phyloP scores from a whole-genome alignment of 2,329 filamentous ascomycete species.

The Rhexocercosporidium sp. region DNA sequence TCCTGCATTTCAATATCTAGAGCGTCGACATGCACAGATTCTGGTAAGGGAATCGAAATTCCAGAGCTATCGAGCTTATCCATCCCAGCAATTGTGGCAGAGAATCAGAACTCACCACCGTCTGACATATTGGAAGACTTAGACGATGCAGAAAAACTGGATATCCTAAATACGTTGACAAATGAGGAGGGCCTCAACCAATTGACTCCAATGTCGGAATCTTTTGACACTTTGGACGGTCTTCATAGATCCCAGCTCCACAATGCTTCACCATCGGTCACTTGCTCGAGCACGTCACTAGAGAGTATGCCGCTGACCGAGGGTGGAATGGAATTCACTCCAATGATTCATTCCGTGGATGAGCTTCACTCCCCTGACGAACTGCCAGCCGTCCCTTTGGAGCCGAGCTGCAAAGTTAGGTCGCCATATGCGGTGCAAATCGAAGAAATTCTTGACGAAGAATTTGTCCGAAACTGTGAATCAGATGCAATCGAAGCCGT shows the following conservation, averaged over 20 bases:
- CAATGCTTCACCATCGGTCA: background rate
- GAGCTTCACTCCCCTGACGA: background rate
- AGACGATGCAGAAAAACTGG: background rate
- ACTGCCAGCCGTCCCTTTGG: background rate
- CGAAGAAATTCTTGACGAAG: conserved; percentile 7
- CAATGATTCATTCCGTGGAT: background rate
- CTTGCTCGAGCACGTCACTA: background rate
- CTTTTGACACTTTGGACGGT: background rate
- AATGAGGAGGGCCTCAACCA: background rate
- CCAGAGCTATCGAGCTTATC: background rate
- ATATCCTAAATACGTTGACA: background rate
- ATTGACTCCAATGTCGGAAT: background rate
- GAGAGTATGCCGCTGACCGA: background rate
- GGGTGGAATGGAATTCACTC: background rate
- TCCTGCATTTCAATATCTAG: background rate
- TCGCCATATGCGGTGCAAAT: background rate
- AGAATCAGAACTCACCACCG: background rate
- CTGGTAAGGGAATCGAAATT: background rate
- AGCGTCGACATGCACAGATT: background rate
- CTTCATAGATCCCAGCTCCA: background rate
- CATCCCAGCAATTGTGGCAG: background rate
- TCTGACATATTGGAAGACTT: background rate
- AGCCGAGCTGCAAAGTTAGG: background rate
- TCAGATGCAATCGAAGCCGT: background rate
- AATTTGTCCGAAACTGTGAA: background rate